Conservation (phyloP, 768 basidiomycete genomes). For the Hericium erinaceus region DNA sequence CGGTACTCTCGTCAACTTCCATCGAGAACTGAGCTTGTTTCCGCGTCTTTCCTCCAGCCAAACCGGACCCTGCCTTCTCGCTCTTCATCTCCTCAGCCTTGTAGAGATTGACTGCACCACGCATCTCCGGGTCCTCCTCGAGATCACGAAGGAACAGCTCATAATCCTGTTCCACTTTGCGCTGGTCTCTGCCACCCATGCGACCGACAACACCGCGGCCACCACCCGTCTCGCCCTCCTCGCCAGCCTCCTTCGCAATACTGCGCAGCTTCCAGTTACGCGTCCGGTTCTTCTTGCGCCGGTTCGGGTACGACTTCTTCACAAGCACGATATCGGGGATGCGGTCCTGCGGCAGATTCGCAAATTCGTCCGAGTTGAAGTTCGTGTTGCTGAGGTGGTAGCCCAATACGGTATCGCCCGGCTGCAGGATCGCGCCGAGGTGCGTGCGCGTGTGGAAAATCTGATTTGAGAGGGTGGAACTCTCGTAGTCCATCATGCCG, state of each 20-base stretch:
- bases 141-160: constrained; percentile 90
- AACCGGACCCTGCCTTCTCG: constrained; percentile 37
- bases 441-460: constrained; percentile 97
- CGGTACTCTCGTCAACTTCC: constrained; percentile 50
- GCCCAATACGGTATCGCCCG: constrained; percentile 88
- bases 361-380: constrained; percentile 87
- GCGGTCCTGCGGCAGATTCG: constrained; percentile 50
- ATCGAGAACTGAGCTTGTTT: constrained; percentile 47
- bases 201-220: constrained; percentile 84
- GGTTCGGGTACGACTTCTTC: constrained; percentile 91
- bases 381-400: constrained; percentile 85
- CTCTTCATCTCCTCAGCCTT: constrained; percentile 33
- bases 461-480: constrained; percentile 48
- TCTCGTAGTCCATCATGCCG: constrained; percentile 52
- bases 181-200: constrained; percentile 81
- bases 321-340: constrained; percentile 91
- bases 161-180: constrained; percentile 94
- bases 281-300: constrained; percentile 81
- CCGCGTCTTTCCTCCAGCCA: constrained; percentile 28
- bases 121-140: constrained; percentile 91
- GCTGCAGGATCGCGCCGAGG: constrained; percentile 86
- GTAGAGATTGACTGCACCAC: constrained; percentile 82
- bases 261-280: constrained; percentile 84
- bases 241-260: constrained; percentile 87
- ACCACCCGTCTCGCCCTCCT: constrained; percentile 70